Conservation (phyloP, 352 stramenopile genomes). For the Phytophthora constricta region DNA sequence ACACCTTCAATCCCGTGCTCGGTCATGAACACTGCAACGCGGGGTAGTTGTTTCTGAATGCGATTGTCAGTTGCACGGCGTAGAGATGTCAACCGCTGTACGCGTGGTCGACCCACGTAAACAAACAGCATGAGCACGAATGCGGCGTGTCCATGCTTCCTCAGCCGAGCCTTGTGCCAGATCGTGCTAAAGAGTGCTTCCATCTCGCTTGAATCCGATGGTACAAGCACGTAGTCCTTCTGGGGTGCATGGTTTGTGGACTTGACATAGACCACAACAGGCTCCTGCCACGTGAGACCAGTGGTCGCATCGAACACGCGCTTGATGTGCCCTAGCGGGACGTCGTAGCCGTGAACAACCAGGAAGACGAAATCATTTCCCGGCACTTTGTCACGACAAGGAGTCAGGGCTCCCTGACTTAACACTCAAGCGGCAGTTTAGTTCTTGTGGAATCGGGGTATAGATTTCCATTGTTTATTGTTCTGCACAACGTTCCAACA, state of each 20-base stretch:
- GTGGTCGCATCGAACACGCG: not conserved
- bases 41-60: conserved; percentile 7
- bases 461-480: not conserved
- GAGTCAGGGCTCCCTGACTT: not conserved
- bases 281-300: not conserved
- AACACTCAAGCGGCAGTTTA: conserved; percentile 2
- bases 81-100: conserved; percentile 3
- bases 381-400: not conserved
- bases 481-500: not conserved
- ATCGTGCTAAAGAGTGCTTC: not conserved
- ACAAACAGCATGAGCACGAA: conserved; percentile 9
- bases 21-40: conserved; percentile 1
- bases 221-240: not conserved
- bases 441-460: not conserved
- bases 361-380: conserved; percentile 7
- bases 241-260: conserved; percentile 6
- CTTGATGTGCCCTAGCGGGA: not conserved
- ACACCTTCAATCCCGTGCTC: conserved; percentile 2
- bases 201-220: not conserved
- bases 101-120: not conserved
- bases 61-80: not conserved
- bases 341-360: not conserved
- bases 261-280: not conserved
- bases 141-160: not conserved
- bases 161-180: conserved; percentile 13